Base-by-base conservation (phyloP, 495 filamentous ascomycete species). In the Hypoxylon cercidicola region DNA sequence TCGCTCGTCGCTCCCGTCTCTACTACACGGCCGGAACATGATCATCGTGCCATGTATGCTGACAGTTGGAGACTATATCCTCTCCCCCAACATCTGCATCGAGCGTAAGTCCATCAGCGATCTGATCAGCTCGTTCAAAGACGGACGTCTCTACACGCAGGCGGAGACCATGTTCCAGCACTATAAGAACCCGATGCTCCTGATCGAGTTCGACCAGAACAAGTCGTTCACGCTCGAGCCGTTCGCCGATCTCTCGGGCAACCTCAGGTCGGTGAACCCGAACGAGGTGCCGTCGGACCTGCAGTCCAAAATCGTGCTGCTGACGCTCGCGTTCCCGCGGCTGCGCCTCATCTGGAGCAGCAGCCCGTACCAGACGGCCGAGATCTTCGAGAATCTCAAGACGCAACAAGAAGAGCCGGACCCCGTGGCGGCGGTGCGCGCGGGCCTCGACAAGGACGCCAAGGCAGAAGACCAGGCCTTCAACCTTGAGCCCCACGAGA, bases 181-280 rank as follows among this genome's bases (percentile, higher is more conserved):
- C 77, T 99, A 99, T 85, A 90, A 91, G 68, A 87, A 77, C 64
- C 92, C 94, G 0, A 90, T 98, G 84, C 88, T 99, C 3, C 82
- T 99, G 30, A 97, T 99, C 67, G 95, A 99, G 73, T 99, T 99
- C 76, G 93, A 98, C 75, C 91, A 96, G 72, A 93, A 96, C 78
- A 97, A 97, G 72, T 92, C 90, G 18, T 99, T 99, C 75, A 98
- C 92, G 9, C 89, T 99, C 13, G 95, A 98, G 75, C 91, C 92
- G 0, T 97, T 96, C 72, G 89, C 91, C 10, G 91, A 92, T 55
- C 81, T 92, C 1, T 90, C 89, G 23, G 87, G 86, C n/a, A 87
- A 85, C 37, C 70, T 87, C 19, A 82, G 85, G 16, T 84, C 84
- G 65, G 69, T 81, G 25, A 75, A 74, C 57, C 81, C 82, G 53